Evolutionary conservation across 805 yeast genomes (phyloP).

Genomic region (Kluyveromyces siamensis): DNA sequence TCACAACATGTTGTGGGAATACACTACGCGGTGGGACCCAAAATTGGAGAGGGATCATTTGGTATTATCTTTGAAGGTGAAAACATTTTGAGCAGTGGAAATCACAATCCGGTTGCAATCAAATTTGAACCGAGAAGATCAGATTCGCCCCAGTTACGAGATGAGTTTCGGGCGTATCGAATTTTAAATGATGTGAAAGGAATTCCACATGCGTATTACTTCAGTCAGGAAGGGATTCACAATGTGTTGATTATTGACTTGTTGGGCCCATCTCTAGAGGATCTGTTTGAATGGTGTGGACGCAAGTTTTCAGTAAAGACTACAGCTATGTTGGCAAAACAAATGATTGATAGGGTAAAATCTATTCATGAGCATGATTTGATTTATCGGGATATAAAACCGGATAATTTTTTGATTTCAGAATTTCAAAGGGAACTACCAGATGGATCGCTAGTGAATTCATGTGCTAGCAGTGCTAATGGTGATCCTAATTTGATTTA

Average conservation of each 20-base stretch:
- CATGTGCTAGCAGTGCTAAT: constrained; percentile 43
- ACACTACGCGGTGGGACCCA: constrained; percentile 73
- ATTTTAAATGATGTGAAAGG: constrained; percentile 61
- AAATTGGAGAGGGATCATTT: constrained; percentile 83
- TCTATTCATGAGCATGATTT: constrained; percentile 69
- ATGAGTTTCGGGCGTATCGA: constrained; percentile 72
- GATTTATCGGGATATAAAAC: constrained; percentile 75
- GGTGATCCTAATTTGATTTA: constrained; percentile 61
- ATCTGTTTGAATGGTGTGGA: constrained; percentile 83
- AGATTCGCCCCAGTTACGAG: constrained; percentile 77
- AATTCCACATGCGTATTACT: constrained; percentile 76
- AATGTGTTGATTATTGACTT: constrained; percentile 69
- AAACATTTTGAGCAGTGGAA: constrained; percentile 43
- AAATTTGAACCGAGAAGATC: constrained; percentile 74
- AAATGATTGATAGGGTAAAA: constrained; percentile 66
- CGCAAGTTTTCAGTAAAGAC: constrained; percentile 63
- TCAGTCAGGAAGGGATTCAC: constrained; percentile 79
- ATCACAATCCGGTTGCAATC: constrained; percentile 46
- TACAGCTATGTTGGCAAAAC: constrained; percentile 64
- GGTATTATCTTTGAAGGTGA: constrained; percentile 80
- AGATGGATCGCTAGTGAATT: constrained; percentile 11
- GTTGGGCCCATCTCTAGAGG: constrained; percentile 74
- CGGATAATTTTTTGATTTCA: constrained; percentile 65
- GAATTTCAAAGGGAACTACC: constrained; percentile 20
- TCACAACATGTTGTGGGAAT: constrained; percentile 35